A percentile compares a stretch with the other conserved stretches of the same genome.
These are phyloP conservation scores for Aspergillus sp. DNA, from an alignment of 2,329 filamentous ascomycete species.

Conservation along the genomic window DNA sequence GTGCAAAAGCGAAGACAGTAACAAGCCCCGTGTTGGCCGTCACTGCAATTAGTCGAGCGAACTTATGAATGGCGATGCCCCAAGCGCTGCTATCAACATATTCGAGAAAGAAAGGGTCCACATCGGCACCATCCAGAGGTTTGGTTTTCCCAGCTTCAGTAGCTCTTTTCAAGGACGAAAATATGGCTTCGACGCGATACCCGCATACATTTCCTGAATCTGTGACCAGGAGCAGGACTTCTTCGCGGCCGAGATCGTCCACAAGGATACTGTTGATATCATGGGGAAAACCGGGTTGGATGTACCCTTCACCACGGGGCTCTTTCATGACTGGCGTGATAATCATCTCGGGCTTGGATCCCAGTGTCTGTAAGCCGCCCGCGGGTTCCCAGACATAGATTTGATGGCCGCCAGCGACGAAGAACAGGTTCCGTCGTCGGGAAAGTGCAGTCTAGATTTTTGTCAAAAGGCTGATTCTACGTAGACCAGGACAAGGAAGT, in stretches of 20 bases:
- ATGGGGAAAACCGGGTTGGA: slow-evolving; percentile 61
- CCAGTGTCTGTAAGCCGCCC: slow-evolving; percentile 46
- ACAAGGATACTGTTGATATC: slow-evolving; percentile 71
- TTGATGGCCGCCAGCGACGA: slow-evolving; percentile 46
- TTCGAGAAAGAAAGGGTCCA: slow-evolving; percentile 68
- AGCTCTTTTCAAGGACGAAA: slow-evolving; percentile 48
- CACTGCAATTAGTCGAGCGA: slow-evolving; percentile 83
- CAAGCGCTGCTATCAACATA: slow-evolving; percentile 82
- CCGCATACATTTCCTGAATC: slow-evolving; percentile 78
- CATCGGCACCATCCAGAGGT: slow-evolving; percentile 38
- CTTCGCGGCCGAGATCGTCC: slow-evolving; percentile 70
- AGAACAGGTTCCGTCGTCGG: slow-evolving; percentile 52
- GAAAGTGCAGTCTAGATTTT: slow-evolving; percentile 47
- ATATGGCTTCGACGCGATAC: slow-evolving; percentile 65
- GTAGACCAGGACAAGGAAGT: slow-evolving; percentile 10
- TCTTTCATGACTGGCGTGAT: slow-evolving; percentile 49
- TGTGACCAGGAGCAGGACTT: slow-evolving; percentile 69
- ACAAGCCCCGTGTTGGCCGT: slow-evolving; percentile 72
- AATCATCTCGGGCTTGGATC: slow-evolving; percentile 44
- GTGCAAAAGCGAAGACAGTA: slow-evolving; percentile 63
- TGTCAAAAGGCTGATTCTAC: slow-evolving; percentile 7
- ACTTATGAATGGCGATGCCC: slow-evolving; percentile 81
- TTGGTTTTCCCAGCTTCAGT: slow-evolving; percentile 23
- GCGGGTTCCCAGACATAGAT: slow-evolving; percentile 52
- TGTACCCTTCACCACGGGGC: slow-evolving; percentile 53